A percentile compares a stretch with the other conserved stretches of the same genome.
These are phyloP conservation scores for Vitis hybrid DNA, from an alignment of 177 flowering plant species.

Conservation along the genomic window DNA sequence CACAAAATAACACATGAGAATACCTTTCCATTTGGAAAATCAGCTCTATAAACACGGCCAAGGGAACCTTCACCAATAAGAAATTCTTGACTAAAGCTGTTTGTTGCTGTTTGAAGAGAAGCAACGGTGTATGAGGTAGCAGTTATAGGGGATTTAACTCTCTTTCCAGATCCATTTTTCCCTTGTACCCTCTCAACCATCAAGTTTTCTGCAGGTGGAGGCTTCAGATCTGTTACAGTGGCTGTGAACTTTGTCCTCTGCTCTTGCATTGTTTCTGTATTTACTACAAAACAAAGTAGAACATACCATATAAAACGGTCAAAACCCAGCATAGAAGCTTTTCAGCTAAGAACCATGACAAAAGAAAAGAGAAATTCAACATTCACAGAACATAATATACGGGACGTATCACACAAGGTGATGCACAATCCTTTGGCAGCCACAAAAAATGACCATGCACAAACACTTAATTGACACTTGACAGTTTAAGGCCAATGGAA, in stretches of 20 bases:
- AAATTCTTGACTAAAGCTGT: conserved; percentile 89
- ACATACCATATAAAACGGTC: not conserved
- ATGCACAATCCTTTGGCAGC: too few species aligned
- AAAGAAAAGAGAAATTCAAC: too few species aligned
- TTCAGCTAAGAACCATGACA: not conserved
- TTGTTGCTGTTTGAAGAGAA: conserved; percentile 79
- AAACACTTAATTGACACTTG: too few species aligned
- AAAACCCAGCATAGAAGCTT: not conserved
- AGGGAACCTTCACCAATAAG: conserved; percentile 96
- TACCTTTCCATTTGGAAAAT: conserved; percentile 92
- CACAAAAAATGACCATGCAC: too few species aligned
- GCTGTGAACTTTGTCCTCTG: conserved; percentile 51
- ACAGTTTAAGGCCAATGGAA: too few species aligned
- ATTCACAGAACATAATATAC: too few species aligned
- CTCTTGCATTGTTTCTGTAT: conserved; percentile 53
- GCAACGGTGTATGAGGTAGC: conserved; percentile 90
- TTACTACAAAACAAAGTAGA: conserved; percentile 27
- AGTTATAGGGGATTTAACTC: conserved; percentile 73
- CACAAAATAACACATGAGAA: not conserved
- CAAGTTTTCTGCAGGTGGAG: conserved; percentile 70
- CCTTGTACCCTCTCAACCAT: conserved; percentile 47
- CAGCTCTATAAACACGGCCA: conserved; percentile 95
- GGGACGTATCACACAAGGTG: too few species aligned
- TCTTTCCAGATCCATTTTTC: conserved; percentile 64
- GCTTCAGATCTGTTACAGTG: conserved; percentile 57